Evolutionary conservation across 345 rosid species (phyloP).

Genomic region (Cardamine resedifolia): DNA sequence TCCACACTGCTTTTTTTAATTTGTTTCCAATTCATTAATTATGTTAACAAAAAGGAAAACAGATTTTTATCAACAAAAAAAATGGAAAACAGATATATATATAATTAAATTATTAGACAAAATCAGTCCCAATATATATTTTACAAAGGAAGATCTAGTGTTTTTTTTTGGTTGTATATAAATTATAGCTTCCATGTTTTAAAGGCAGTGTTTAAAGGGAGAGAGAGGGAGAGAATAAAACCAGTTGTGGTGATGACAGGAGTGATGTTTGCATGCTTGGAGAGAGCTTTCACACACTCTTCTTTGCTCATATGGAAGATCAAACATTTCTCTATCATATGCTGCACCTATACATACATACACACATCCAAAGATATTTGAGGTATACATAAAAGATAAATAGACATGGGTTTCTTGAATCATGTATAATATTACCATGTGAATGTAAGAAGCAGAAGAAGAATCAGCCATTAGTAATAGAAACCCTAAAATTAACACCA

Average conservation of each 20-base stretch:
- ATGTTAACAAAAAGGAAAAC: not conserved
- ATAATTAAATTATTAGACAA: not conserved
- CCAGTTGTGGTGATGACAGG: constrained; percentile 98
- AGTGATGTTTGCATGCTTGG: constrained; percentile 81
- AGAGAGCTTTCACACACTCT: constrained; percentile 94
- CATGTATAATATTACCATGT: constrained; percentile 55
- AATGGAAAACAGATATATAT: too few relatives aligned
- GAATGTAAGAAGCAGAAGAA: constrained; percentile 86
- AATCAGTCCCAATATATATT: not conserved
- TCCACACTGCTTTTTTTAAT: constrained; percentile 69
- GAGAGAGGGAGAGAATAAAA: constrained; percentile 20
- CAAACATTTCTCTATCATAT: constrained; percentile 90
- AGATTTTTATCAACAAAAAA: too few relatives aligned
- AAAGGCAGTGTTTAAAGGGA: not conserved
- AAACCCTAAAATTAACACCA: constrained; percentile 31
- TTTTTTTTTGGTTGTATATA: not conserved
- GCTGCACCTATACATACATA: constrained; percentile 76
- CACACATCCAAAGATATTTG: constrained; percentile 6
- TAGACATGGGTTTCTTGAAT: not conserved
- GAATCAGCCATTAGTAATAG: constrained; percentile 35
- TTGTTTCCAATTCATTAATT: not conserved
- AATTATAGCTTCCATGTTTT: not conserved
- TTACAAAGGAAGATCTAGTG: not conserved
- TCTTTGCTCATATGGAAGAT: constrained; percentile 85
- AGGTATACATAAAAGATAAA: not conserved